Evolutionary conservation across 148 eudicot species (phyloP).

Genomic region (Arbutus unedo): DNA sequence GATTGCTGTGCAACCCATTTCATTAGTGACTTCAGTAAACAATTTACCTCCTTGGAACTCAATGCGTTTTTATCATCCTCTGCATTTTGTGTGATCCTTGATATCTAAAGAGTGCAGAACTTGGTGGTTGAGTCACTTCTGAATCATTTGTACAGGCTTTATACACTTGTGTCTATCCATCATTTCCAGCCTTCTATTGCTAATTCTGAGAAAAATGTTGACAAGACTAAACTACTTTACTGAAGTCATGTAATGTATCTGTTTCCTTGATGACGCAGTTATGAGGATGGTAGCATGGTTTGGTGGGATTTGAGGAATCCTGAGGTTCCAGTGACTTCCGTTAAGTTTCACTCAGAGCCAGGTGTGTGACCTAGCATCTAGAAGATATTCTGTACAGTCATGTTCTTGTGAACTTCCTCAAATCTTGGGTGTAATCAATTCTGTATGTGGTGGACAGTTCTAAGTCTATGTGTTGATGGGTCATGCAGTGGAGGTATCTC

Average conservation of each 20-base stretch:
- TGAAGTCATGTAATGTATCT: background rate
- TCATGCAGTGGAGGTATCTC: constrained; percentile 79
- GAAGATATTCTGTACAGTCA: background rate
- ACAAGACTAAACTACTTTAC: background rate
- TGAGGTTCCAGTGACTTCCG: constrained; percentile 53
- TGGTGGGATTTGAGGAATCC: constrained; percentile 93
- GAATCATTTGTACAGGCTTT: background rate
- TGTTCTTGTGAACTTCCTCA: background rate
- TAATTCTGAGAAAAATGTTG: no score
- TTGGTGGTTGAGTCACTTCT: background rate
- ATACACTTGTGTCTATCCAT: background rate
- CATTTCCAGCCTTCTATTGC: background rate
- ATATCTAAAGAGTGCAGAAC: background rate
- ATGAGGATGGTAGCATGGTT: constrained; percentile 74
- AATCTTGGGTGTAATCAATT: constrained; percentile 9
- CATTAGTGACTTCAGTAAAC: background rate
- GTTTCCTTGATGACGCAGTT: constrained; percentile 31
- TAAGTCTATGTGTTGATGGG: constrained; percentile 63
- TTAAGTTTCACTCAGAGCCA: constrained; percentile 79
- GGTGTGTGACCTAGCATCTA: constrained; percentile 31
- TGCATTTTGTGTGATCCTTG: background rate
- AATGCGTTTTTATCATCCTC: background rate
- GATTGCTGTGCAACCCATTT: background rate
- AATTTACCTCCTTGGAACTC: constrained; percentile 1
- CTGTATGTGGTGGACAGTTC: constrained; percentile 43